A percentile compares a stretch with the other conserved stretches of the same genome.
Evolutionary conservation across 2,329 filamentous ascomycete species (phyloP).

Genomic region (Claviceps capensis): DNA sequence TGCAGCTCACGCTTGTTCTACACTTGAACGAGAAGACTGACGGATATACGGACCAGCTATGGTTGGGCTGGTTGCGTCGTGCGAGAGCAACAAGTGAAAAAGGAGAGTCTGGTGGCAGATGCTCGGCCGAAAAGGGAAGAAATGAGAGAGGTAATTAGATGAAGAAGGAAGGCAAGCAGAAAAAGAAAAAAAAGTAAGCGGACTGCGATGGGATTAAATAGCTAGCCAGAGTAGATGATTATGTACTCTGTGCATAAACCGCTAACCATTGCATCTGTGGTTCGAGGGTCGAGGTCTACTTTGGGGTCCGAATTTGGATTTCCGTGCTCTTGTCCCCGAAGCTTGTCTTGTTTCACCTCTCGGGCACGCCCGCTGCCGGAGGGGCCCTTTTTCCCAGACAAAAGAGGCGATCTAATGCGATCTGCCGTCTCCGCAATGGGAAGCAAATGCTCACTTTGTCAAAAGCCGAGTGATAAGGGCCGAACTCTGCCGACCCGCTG

Average conservation of each 20-base stretch:
- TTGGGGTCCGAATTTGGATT: neutral
- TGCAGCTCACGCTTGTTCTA: slow-evolving; percentile 1
- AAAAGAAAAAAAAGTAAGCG: neutral
- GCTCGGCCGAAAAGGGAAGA: neutral
- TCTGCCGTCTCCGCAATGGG: no score
- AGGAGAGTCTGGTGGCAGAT: neutral
- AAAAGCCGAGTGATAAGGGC: no score
- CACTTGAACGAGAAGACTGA: neutral
- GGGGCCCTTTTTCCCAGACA: no score
- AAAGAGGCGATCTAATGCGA: no score
- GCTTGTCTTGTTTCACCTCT: neutral
- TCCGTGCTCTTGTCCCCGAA: neutral
- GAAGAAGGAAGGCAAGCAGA: neutral
- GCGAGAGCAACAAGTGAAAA: neutral
- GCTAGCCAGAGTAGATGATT: neutral
- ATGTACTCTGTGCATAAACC: slow-evolving; percentile 1
- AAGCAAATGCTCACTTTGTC: no score
- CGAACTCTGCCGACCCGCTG: neutral
- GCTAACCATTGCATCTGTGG: neutral
- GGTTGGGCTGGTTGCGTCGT: neutral
- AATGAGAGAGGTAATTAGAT: neutral
- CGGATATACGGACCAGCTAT: neutral
- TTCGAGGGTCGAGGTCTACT: neutral
- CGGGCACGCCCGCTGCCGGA: neutral
- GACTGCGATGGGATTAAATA: neutral